Evolutionary conservation across 2,329 filamentous ascomycete genomes (phyloP), one percentile per base, ranked within the genome.

Genomic region (Graphilbum fragrans): DNA sequence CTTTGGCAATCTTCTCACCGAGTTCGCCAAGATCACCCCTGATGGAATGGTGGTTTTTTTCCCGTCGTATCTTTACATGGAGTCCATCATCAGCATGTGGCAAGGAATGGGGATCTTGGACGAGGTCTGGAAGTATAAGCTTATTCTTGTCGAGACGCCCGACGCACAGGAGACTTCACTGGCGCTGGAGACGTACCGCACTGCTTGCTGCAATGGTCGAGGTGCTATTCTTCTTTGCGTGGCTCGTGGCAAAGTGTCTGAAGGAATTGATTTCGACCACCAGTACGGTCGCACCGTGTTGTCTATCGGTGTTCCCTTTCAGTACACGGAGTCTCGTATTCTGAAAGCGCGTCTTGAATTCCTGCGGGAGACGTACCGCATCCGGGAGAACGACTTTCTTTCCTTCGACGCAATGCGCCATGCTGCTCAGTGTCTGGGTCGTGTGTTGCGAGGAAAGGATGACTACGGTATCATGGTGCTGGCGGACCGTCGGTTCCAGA

Each of bases 381-480:
- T 98, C 58, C 80, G 86, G 45, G 92, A 96, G 58, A 94, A 94
- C 51, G 93, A 98, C 57, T 98, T 98, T 56, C 65, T 98, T 10
- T 96, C 92, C 18, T 98, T 98, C 68, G 92, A 98, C 57, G 92
- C 92, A 19, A 98, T 98, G 90, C 80, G 92, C n/a, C 92, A 98
- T 58, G 92, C 92, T 14, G 90, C 92, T 1, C 92, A 98, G 58
- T 98, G 92, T 55, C 69, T 98, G 2, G 93, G 92, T 14, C 88
- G 92, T 57, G 92, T 98, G 35, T 67, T 98, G 47, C 74, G 92
- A 53, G 92, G 92, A 20, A 98, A 98, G 60, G 93, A 98, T 56
- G 92, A 98, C 61, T 98, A 98, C 60, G 92, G 92, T n/a, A 86
- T 98, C 67, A 98, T 98, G 92, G 90, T 98, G 5, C 70, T 98